These are phyloP conservation scores for Coffea eugenioides DNA, from an alignment of 257 asterid genomes.

Conservation along the genomic window DNA sequence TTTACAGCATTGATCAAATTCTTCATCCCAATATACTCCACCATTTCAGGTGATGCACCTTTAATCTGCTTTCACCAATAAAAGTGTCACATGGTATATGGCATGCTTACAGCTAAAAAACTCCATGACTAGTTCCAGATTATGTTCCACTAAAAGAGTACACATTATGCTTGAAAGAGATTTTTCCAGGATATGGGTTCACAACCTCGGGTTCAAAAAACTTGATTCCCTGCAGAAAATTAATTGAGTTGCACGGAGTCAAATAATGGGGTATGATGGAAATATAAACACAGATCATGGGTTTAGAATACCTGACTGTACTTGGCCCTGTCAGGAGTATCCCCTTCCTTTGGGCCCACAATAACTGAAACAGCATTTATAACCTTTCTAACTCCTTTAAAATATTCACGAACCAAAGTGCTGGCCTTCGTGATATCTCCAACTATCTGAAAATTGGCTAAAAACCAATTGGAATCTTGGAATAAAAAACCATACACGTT, in stretches of 20 bases:
- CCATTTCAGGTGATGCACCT: conserved; percentile 96
- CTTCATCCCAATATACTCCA: conserved; percentile 88
- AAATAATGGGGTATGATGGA: background rate
- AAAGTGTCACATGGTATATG: conserved; percentile 1
- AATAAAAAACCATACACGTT: background rate
- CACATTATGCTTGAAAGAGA: conserved; percentile 21
- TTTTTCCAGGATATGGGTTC: conserved; percentile 28
- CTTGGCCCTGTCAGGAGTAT: conserved; percentile 94
- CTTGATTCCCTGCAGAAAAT: conserved; percentile 76
- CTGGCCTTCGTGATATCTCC: conserved; percentile 88
- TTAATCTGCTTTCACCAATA: conserved; percentile 64
- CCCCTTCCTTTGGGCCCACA: conserved; percentile 99
- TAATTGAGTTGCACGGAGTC: conserved; percentile 12
- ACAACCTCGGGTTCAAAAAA: conserved; percentile 97
- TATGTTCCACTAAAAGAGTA: conserved; percentile 17
- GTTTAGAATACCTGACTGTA: conserved; percentile 69
- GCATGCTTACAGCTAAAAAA: conserved; percentile 23
- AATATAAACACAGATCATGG: background rate
- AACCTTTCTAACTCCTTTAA: conserved; percentile 78
- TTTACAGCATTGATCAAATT: conserved; percentile 72
- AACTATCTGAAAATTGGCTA: conserved; percentile 49
- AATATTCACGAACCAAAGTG: conserved; percentile 73
- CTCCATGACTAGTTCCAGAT: conserved; percentile 2
- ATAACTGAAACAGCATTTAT: conserved; percentile 88
- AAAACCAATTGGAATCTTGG: conserved; percentile 3